Base-by-base conservation (phyloP, 768 basidiomycete species). In the Russula brevipes region DNA sequence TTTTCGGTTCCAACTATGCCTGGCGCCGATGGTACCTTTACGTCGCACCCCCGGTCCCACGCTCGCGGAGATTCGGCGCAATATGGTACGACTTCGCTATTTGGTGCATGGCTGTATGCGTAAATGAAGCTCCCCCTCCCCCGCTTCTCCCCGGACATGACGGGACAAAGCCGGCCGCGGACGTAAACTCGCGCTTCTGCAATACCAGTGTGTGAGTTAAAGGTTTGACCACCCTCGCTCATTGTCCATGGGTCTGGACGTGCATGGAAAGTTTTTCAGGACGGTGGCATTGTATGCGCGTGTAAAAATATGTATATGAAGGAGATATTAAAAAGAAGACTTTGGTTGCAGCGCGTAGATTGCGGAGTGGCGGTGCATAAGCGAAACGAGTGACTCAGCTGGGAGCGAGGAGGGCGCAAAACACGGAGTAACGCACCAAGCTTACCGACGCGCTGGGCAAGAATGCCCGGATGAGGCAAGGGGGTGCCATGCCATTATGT, bases 61-160 rank as follows among this genome's bases (percentile, higher is more conserved):
- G 33, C 62, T 47, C 38, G n/a, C 63, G 63, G 63, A 58, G 58
- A 54, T 59, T 59, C 63, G 58, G 63, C 41, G 47, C 46, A 50
- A 49, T 24, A 42, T 36, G 52, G 57, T 41, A 51, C 57, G 57
- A 31, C 36, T n/a, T 52, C 44, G 56, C 50, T 14, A 0, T 47
- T 39, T 30, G 57, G 49, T n/a, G 47, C 24, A 16, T 24, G 30
- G 24, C 44, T 41, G 49, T 42, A 46, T 63, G 56, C 12, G 44
- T 44, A 38, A 53, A 58, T 57, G 45, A 58, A 57, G 12, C 10
- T 1, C 57, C 36, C 24, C 5, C 57, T n/a, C 24, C 5, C 17
- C 19, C 52, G 11, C 30, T 38, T 35, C 16, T 39, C 24, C 45
- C 58, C 63, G 59, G 63, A 56, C 41, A 55, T 60, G 63, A 33